Conservation (phyloP, 108 stramenopile species). For the Poteriospumella lacustris region DNA sequence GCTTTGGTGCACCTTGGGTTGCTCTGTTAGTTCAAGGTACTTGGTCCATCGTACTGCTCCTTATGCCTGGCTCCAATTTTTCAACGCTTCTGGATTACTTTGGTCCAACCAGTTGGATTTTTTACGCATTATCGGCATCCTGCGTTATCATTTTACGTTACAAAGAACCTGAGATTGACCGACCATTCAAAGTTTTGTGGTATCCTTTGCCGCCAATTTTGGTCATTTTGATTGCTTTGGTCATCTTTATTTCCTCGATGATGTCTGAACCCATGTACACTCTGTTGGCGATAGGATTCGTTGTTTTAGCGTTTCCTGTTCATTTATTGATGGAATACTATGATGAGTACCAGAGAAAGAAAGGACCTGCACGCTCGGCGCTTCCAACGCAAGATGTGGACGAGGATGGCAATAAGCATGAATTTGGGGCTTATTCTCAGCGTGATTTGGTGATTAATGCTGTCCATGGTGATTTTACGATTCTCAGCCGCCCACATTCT, state of each 20-base stretch:
- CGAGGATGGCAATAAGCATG: too few relatives aligned
- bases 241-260: not conserved
- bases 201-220: conserved; percentile 26
- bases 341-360: not conserved
- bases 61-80: conserved; percentile 24
- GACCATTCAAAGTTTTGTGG: conserved; percentile 2
- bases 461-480: too few relatives aligned
- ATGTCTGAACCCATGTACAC: not conserved
- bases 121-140: conserved; percentile 14
- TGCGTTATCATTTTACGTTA: not conserved
- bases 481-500: too few relatives aligned
- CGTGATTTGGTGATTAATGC: too few relatives aligned
- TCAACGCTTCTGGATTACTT: conserved; percentile 16
- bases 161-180: not conserved
- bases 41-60: conserved; percentile 20
- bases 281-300: conserved; percentile 13
- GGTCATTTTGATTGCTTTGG: conserved; percentile 1
- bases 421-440: too few relatives aligned
- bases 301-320: not conserved
- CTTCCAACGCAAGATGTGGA: too few relatives aligned
- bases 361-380: too few relatives aligned
- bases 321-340: conserved; percentile 1
- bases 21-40: conserved; percentile 7
- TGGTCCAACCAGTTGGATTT: conserved; percentile 18
- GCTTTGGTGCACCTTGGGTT: not conserved